Conservation (phyloP, 176 grass and related monocot species). For the Thinopyrum elongatum region DNA sequence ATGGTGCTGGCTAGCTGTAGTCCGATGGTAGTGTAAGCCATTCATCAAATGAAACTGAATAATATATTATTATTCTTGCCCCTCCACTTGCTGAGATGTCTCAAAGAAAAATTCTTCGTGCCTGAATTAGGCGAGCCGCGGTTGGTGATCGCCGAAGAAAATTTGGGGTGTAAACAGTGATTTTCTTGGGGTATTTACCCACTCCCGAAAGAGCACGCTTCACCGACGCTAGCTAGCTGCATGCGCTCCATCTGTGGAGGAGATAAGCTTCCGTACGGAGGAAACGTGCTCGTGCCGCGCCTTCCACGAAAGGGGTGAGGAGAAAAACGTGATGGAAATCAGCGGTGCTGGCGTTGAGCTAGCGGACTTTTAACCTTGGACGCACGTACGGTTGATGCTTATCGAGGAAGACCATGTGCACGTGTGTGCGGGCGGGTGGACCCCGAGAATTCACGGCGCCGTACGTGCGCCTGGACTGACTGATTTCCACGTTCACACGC, state of each 20-base stretch:
- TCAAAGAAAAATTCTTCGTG: background rate
- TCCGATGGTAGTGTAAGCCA: background rate
- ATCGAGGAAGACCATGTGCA: background rate
- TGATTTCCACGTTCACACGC: background rate
- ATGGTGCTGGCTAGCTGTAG: background rate
- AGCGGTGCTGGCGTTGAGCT: background rate
- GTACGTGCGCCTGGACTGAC: background rate
- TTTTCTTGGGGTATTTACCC: background rate
- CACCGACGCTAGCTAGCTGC: too few species aligned
- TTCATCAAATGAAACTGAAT: slow-evolving; percentile 18
- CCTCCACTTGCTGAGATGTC: background rate
- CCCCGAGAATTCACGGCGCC: background rate
- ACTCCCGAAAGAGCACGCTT: background rate
- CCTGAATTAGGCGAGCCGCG: too few species aligned
- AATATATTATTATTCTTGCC: background rate
- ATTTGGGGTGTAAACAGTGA: background rate
- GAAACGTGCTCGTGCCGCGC: background rate
- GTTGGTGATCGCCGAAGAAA: background rate
- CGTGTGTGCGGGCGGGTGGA: background rate
- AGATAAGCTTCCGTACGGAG: background rate
- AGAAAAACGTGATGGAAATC: background rate
- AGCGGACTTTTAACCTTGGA: background rate
- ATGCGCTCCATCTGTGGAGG: background rate
- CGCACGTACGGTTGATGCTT: background rate
- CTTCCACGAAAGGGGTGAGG: too few species aligned